phyloP scores from a whole-genome alignment of 2,329 filamentous ascomycete species.

The Aspergillus quadrilineatus region DNA sequence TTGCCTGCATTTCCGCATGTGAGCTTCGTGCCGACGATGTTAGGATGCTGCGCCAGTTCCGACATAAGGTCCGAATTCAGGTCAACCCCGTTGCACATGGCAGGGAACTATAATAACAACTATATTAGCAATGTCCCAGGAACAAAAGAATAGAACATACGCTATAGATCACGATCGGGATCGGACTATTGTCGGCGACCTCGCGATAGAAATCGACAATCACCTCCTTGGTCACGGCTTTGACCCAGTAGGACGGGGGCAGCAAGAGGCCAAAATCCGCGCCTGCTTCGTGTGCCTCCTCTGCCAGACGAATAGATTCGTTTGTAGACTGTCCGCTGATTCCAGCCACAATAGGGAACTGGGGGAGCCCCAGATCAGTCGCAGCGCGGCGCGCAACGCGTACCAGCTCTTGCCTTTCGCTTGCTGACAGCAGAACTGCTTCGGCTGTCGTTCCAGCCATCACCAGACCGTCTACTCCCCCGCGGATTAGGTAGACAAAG shows the following conservation, averaged over 20 bases:
- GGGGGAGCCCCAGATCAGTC: constrained; percentile 29
- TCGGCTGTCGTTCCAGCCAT: constrained; percentile 52
- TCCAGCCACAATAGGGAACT: constrained; percentile 44
- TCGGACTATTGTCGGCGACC: constrained; percentile 36
- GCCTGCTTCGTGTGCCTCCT: constrained; percentile 41
- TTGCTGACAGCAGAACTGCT: constrained; percentile 42
- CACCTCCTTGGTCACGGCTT: constrained; percentile 35
- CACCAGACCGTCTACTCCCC: constrained; percentile 47
- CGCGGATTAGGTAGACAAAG: constrained; percentile 43
- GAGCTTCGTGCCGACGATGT: constrained; percentile 69
- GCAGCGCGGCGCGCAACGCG: constrained; percentile 41
- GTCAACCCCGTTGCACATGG: constrained; percentile 56
- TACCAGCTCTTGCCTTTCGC: constrained; percentile 46
- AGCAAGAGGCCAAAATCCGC: constrained; percentile 42
- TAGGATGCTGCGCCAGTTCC: constrained; percentile 57
- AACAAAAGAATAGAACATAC: constrained; percentile 23
- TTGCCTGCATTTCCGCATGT: constrained; percentile 75
- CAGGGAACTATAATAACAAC: constrained; percentile 29
- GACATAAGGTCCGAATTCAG: constrained; percentile 66
- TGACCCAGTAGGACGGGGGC: constrained; percentile 44
- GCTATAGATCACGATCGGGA: constrained; percentile 50
- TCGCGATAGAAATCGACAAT: constrained; percentile 40
- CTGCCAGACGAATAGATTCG: constrained; percentile 43
- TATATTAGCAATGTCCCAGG: no score
- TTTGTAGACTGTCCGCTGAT: constrained; percentile 42